Evolutionary conservation across 139 green algal species (phyloP), one percentile per base, ranked within the genome.

Genomic region (Picochlorum sp.): DNA sequence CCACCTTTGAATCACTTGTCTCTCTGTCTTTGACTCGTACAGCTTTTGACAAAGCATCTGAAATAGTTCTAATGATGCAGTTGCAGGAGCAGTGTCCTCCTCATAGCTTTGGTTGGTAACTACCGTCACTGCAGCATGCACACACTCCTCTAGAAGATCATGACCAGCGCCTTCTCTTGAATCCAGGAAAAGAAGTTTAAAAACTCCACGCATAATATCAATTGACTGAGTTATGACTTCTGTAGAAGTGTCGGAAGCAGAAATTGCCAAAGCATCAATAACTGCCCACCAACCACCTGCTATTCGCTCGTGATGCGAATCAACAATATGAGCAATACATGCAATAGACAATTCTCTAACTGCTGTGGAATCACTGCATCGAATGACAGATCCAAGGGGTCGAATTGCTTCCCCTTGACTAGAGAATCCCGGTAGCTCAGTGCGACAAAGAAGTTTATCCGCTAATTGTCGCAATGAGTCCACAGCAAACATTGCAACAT

Each of bases 311-410:
- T 94, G 88, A 20, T 89, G 81, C 0, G 88, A 83, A 24, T 90
- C 72, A 47, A 94, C 87, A 80, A 92, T 91, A 62, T 95, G 89
- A 28, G 80, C 85, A 10, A 92, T 72, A 67, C 79, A 85, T 24
- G 91, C 86, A 68, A 99, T 93, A 75, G 97, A 92, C 24, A 99
- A 84, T 81, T 99, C 94, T 4, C 92, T 75, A 66, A 98, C 96
- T 71, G 95, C 87, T 9, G 91, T 72, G 13, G 75, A 75, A 68
- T 90, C 80, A 15, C 59, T 83, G 67, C 90, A 79, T 1, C 94
- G 78, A 87, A 98, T 95, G 64, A 99, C 82, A 3, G 96, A 83
- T 46, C 96, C 88, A 75, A 99, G 98, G 9, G 94, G 94, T 37
- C 89, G 84, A 62, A 99, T 73, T 74, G 96, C 97, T 68, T 98